Conservation (phyloP, 495 filamentous ascomycete genomes). For the Mycothermus thermophilus region DNA sequence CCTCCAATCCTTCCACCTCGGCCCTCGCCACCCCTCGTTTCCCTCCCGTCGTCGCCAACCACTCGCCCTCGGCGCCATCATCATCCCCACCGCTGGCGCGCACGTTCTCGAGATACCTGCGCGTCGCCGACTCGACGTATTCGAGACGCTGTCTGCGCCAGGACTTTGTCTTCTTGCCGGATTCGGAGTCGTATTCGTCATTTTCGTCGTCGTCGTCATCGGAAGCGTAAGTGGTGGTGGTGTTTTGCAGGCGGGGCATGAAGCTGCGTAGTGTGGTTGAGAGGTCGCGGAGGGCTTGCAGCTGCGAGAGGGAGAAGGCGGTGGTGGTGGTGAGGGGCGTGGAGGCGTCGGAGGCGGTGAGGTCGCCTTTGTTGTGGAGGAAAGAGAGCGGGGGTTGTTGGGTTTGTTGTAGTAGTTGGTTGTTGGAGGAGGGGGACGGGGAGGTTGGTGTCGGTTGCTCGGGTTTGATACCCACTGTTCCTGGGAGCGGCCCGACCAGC, state of each 20-base stretch:
- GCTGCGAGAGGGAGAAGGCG: constrained; percentile 65
- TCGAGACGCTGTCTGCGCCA: constrained; percentile 48
- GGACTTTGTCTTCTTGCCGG: constrained; percentile 21
- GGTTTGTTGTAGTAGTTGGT: constrained; percentile 18
- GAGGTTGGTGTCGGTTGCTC: constrained; percentile 9
- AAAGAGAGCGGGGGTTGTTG: constrained; percentile 34
- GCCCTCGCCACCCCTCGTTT: constrained; percentile 17
- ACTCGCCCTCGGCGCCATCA: too few species aligned
- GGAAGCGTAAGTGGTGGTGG: too few species aligned
- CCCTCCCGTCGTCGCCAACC: constrained; percentile 19
- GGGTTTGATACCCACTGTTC: background rate
- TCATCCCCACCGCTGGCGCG: too few species aligned
- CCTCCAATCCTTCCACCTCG: constrained; percentile 42
- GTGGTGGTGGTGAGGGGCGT: constrained; percentile 58
- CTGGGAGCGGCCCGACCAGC: constrained; percentile 29
- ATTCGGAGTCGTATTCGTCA: constrained; percentile 17
- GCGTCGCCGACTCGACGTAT: constrained; percentile 61
- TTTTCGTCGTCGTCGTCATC: constrained; percentile 9
- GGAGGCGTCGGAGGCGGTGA: constrained; percentile 27
- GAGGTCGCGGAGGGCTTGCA: constrained; percentile 58
- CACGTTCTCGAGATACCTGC: constrained; percentile 40
- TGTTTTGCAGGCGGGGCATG: constrained; percentile 41
- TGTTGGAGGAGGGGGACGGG: background rate
- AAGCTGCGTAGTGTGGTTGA: constrained; percentile 49
- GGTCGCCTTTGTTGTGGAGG: constrained; percentile 29